Evolutionary conservation across 192 early-diverging fungal species (phyloP), one percentile per base, ranked within the genome.

Genomic region (Diversispora eburnea): DNA sequence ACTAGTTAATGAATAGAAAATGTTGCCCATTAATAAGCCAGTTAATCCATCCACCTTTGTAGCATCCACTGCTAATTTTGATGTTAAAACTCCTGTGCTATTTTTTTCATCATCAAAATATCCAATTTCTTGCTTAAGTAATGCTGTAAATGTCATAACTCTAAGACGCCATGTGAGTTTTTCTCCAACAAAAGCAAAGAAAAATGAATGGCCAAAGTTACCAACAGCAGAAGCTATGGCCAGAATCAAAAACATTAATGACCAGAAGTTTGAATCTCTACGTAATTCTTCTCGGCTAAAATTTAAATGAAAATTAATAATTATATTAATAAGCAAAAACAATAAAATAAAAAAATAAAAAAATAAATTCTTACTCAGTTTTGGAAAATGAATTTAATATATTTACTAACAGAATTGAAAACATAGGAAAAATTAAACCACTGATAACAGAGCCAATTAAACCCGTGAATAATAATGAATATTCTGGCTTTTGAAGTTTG

Each of bases 91-190:
- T 25, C 96, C 96, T 5, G 88, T 86, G 51, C 85, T 82, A 76
- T 92, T 90, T 55, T 84, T 83, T 70, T 89, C 87, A 17, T 86
- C 76, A 79, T 97, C 95, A 83, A 94, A 97, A 84, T 84, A 97
- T 12, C 77, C 92, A 48, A 93, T 90, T 61, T 96, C 92, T 80
- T 98, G 95, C 12, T 87, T 81, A 69, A 96, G 73, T 75, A 95
- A 87, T 8, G 92, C 79, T 3, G 80, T 67, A 82, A 96, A 96
- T 8, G 84, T 81, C 22, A 81, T 74, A 63, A 81, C 81, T 48
- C 95, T 88, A 22, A 93, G 78, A 1, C 84, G 76, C 60, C 85
- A 85, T 52, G 82, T 82, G 17, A 81, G 33, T 41, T 75, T 73
- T 42, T 81, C 75, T 41, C 67, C 80, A 22, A 75, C 89, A 67